Evolutionary conservation across 257 asterid species (phyloP), one percentile per base, ranked within the genome.

Genomic region (Verbascum thapsus): DNA sequence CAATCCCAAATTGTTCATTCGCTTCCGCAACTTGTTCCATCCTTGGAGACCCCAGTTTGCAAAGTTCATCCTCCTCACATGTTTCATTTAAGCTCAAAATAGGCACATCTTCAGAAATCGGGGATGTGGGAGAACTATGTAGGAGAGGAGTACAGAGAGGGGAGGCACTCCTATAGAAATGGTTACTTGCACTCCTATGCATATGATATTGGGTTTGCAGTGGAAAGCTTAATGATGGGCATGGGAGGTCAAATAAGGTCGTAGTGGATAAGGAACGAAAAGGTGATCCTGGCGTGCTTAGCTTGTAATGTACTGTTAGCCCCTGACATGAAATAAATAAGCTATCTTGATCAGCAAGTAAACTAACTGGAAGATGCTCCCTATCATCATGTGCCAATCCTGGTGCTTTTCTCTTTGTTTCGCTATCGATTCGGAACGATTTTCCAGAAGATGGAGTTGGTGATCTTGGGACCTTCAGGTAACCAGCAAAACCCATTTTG

Each of bases 271-370:
- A 70, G 48, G 92, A 67, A 60, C 83, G 77, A 40, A 82, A 62
- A 68, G 78, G 77, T 18, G 80, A 75, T 53, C 83, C 79, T 40
- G 88, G 86, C 64, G 72, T 50, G 76, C 78, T 67, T 22, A 80
- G 78, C 75, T 85, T 82, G 80, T 85, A 85, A 64, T 85, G 92
- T 73, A 85, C 77, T 49, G 66, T 60, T 58, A 85, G 76, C 62
- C 92, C 88, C 63, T 61, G 73, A 63, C 82, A 78, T 6, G 83
- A 66, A 66, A 82, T 50, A 71, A 85, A 85, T 42, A 74, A 73
- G 77, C 92, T 85, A 50, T 82, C 88, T 65, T 66, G 51, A 38
- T 85, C 92, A 54, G 92, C 83, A 61, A 85, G 88, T 71, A 82
- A 78, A 73, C 84, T 80, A 73, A 80, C 82, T 22, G 88, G 88